These are phyloP conservation scores for Alternaria triticina DNA, from an alignment of 2,329 filamentous ascomycete species.

Conservation along the genomic window DNA sequence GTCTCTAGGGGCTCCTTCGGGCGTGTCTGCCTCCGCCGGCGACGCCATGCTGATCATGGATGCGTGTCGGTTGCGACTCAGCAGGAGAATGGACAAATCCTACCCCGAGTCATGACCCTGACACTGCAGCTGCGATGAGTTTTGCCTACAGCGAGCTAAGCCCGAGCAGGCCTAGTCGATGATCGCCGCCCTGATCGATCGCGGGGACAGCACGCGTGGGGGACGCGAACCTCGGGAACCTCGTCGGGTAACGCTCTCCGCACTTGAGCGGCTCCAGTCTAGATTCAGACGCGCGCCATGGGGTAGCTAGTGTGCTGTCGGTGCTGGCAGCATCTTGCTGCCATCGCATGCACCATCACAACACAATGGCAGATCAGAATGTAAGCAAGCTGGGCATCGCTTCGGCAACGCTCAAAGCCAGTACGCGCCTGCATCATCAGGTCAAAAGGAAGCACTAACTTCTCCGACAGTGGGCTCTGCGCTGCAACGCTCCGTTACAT, in stretches of 20 bases:
- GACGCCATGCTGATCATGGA: conserved; percentile 29
- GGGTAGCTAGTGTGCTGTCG: not conserved
- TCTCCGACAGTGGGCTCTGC: conserved; percentile 36
- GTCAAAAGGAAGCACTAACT: not conserved
- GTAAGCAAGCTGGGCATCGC: conserved; percentile 44
- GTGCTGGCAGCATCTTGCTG: not conserved
- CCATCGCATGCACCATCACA: not conserved
- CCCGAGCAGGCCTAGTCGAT: not conserved
- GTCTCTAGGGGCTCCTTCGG: conserved; percentile 22
- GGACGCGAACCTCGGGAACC: not conserved
- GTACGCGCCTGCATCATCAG: conserved; percentile 19
- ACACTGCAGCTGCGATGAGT: conserved; percentile 1
- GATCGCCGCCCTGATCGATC: not conserved
- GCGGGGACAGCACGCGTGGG: conserved; percentile 1
- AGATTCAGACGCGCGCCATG: not conserved
- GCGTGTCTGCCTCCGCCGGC: conserved; percentile 28
- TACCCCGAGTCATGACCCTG: conserved; percentile 19
- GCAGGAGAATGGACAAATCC: conserved; percentile 7
- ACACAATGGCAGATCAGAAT: conserved; percentile 34
- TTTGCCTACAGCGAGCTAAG: not conserved
- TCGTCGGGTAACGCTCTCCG: conserved; percentile 4
- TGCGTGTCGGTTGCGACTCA: conserved; percentile 19
- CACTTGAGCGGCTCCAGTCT: not conserved
- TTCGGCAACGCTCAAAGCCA: conserved; percentile 37
- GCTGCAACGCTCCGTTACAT: conserved; percentile 40